Evolutionary conservation across 2,329 filamentous ascomycete genomes (phyloP), one percentile per base, ranked within the genome.

Genomic region (Xylaria sp.): DNA sequence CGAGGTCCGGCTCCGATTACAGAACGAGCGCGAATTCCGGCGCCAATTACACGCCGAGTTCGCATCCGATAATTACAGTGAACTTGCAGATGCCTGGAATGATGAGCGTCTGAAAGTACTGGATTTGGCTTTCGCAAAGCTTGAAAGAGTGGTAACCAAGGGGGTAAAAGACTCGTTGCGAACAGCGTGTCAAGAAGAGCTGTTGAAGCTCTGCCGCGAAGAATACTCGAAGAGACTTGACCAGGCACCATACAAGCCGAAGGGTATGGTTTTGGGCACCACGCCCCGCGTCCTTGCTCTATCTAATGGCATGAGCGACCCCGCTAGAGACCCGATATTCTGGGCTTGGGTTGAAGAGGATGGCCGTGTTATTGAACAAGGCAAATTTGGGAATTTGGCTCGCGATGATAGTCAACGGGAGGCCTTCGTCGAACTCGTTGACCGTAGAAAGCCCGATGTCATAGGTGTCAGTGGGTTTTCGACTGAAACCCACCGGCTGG

Each of bases 331-430:
- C 61, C 89, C 91, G 2, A 84, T 96, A 40, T 89, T 86, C 73
- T 97, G 92, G 90, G 88, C 91, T 1, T 97, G 90, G 79, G 87
- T 97, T 16, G 92, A 96, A 66, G 93, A 97, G 69, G 91, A 96
- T 65, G 92, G 93, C 7, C 85, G 91, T 34, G 88, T 96, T 19
- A 75, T 93, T 24, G 94, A 97, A 70, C 89, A 94, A 63, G 92
- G 94, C 66, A 93, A 92, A 65, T 91, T 96, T 62, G 78, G 81
- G 29, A 93, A 96, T 61, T 79, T 99, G 42, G 83, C 85, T 20
- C 82, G 77, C 74, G 92, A 82, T 76, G 91, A 81, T 72, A 78
- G 72, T 71, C 89, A 77, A 71, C 87, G 73, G 20, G 84, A 87
- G 13, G 83, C 84, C 6, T 90, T 99, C 60, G 85, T 89, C 7